Base-by-base conservation (phyloP, 108 stramenopile species). In the Schizochytrium sp. region DNA sequence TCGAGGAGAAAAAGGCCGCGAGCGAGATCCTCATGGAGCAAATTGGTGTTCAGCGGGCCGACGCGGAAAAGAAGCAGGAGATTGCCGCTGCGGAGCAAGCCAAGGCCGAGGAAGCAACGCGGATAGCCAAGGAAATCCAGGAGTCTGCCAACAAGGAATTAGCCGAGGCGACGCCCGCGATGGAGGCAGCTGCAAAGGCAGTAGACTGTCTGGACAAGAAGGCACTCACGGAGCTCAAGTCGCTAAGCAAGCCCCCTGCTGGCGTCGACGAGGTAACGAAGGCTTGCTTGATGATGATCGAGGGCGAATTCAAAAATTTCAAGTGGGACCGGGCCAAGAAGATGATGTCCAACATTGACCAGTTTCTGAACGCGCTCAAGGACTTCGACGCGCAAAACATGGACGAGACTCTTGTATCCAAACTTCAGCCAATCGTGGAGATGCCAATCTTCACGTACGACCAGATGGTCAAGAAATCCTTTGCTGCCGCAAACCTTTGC, bases 271-370 rank as follows among this genome's bases (percentile, higher is more conserved):
- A 92, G 89, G 96, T 97, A 41, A 96, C 96, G 57, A 95, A 94
- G 89, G 91, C 95, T 14, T 95, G 95, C 59, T 93, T 97, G 55
- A 96, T 97, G 51, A 72, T 97, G 87, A 94, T 97, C 76, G 94
- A 96, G 89, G 95, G 95, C 72, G 95, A 96, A 89, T 95, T 96
- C 92, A 95, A 95, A 55, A 93, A 95, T 44, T 92, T 92, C 72
- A 94, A 92, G 6, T 97, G 96, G 96, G 95, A 96, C 72, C 91
- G 94, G 44, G 96, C 97, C 44, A 96, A 97, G 92, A 93, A 93
- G 90, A 97, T 97, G 96, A 96, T 97, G 96, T 90, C 91, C 71
- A 96, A 96, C 89, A 95, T 96, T 34, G 96, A 96, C 72, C 88
- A 93, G 88, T 97, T 97, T 87, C 94, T 95, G 51, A 92, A 88